Evolutionary conservation across 2,329 filamentous ascomycete species (phyloP), one percentile per base, ranked within the genome.

Genomic region (Clarireedia hainanense): DNA sequence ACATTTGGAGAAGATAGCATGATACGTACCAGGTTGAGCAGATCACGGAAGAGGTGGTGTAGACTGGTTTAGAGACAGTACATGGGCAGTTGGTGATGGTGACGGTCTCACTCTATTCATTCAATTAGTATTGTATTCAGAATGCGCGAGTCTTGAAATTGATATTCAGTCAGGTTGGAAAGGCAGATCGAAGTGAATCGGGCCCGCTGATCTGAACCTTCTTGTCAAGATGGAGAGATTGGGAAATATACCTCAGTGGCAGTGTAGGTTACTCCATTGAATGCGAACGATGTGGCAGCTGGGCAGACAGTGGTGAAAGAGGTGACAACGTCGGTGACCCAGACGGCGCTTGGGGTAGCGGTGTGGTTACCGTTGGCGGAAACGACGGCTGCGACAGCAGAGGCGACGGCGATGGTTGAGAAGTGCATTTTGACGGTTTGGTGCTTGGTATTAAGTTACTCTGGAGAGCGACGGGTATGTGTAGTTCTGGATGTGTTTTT

Each of bases 281-380:
- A 70, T 49, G 73, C 71, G 59, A 81, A 63, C 50, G 69, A 68
- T 56, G 79, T 80, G 47, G 78, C 66, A 57, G 64, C 67, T 6
- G 79, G 76, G 75, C 79, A 82, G 72, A 73, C 78, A 58, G 76
- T 67, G 60, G 75, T 75, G 61, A 73, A 75, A 45, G 76, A 71
- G 58, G 69, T 79, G 59, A 78, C 73, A 59, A 78, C 69, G 64
- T 78, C 73, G 59, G 76, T 78, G 20, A 55, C 47, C 53, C 53
- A 55, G 6, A 50, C 45, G 66, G 71, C 68, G 71, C 76, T 77
- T 2, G 24, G 12, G 75, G 56, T 56, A 67, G 77, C 69, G 65
- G 74, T 76, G 43, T 54, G 50, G 55, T 64, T 65, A 34, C 23
- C 52, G 53, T 56, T 15, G 34, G 67, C 65, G n/a, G 60, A 52